Evolutionary conservation across 1,284 basidiomycete species (phyloP).

Genomic region (Fomes fomentarius): DNA sequence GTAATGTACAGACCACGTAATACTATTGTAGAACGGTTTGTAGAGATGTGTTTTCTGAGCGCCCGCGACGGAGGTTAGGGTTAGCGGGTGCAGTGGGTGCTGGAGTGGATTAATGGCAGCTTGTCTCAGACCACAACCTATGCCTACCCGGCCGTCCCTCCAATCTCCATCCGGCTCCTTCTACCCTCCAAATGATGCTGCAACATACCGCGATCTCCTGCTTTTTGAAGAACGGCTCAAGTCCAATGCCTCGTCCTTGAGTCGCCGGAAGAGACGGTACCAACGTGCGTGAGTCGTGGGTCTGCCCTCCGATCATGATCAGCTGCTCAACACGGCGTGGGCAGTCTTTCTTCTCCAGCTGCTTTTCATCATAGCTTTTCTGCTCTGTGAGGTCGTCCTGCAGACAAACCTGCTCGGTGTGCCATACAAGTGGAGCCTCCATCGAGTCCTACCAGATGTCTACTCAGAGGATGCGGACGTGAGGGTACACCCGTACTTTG

Average conservation of each 20-base stretch:
- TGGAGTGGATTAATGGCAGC: background rate
- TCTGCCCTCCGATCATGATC: slow-evolving; percentile 6
- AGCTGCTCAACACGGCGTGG: slow-evolving; percentile 3
- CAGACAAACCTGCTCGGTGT: slow-evolving; percentile 68
- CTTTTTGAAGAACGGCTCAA: slow-evolving; percentile 97
- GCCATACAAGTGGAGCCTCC: slow-evolving; percentile 59
- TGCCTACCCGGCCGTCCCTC: slow-evolving; percentile 22
- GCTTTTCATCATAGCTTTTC: slow-evolving; percentile 67
- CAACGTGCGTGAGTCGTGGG: slow-evolving; percentile 64
- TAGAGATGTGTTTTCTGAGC: no score
- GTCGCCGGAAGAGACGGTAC: slow-evolving; percentile 84
- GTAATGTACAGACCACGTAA: slow-evolving; percentile 3
- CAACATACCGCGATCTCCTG: slow-evolving; percentile 88
- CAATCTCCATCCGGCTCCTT: slow-evolving; percentile 34
- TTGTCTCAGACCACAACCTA: slow-evolving; percentile 6
- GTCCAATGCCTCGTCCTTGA: slow-evolving; percentile 84
- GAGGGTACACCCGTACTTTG: slow-evolving; percentile 67
- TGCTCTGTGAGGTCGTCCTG: slow-evolving; percentile 75
- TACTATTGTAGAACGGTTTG: no score
- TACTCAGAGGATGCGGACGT: slow-evolving; percentile 48
- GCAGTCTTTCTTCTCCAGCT: slow-evolving; percentile 80
- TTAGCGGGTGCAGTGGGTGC: background rate
- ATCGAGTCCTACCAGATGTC: slow-evolving; percentile 50
- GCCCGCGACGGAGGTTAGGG: background rate
- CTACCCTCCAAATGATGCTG: slow-evolving; percentile 67